Percentiles rank a stretch among this genome's conserved stretches.
Conservation (phyloP, 176 grass and related monocot genomes). For the Lolium multiflorum region DNA sequence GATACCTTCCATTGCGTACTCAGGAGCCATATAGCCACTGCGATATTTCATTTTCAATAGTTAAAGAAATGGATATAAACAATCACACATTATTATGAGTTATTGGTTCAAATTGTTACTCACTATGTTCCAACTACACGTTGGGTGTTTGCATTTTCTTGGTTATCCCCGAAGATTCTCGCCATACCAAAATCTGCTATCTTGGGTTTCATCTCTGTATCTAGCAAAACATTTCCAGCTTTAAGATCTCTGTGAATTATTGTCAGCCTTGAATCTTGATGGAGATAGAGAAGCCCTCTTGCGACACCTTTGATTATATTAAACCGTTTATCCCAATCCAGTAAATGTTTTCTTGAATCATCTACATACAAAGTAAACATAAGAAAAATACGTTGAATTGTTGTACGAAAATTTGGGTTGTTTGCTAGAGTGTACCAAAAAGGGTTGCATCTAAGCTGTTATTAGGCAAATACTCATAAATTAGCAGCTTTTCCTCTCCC, state of each 20-base stretch:
- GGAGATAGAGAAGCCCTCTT: slow-evolving; percentile 32
- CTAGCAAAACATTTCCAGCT: background rate
- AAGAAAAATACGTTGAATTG: background rate
- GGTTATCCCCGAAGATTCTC: background rate
- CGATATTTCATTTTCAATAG: background rate
- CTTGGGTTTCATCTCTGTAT: background rate
- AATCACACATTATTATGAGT: background rate
- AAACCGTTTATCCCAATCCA: slow-evolving; percentile 50
- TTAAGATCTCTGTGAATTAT: too few species aligned
- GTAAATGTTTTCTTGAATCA: background rate
- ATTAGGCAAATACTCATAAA: slow-evolving; percentile 47
- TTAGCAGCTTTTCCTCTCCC: background rate
- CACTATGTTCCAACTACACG: background rate
- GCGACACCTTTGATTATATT: slow-evolving; percentile 54
- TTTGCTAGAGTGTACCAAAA: slow-evolving; percentile 34
- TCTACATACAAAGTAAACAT: background rate
- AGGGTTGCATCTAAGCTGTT: slow-evolving; percentile 35
- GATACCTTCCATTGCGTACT: background rate
- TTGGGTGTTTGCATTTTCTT: background rate
- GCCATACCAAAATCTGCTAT: slow-evolving; percentile 13
- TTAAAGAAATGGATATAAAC: background rate
- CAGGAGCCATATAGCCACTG: background rate
- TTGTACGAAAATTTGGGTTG: too few species aligned
- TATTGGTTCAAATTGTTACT: background rate
- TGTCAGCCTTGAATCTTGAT: background rate